Evolutionary conservation across 768 basidiomycete species (phyloP), one percentile per base, ranked within the genome.

Genomic region (Arthromyces matolae): DNA sequence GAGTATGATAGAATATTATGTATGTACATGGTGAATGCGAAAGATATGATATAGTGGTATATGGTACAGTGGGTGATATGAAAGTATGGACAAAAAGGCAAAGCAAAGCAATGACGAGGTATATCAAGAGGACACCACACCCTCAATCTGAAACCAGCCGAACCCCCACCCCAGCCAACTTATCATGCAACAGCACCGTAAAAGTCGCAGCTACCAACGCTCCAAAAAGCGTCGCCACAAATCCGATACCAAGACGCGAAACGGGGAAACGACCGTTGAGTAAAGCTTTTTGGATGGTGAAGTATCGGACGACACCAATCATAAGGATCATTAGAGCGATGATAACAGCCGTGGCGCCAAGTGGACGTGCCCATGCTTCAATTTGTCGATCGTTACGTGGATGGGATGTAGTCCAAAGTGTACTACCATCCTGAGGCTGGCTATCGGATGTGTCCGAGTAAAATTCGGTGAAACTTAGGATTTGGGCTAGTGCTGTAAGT

Each of bases 401-500:
- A 28, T 13, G 3, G 36, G 27, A 46, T 50, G 29, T n/a, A n/a
- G n/a, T n/a, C n/a, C n/a, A n/a, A n/a, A n/a, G n/a, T n/a, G n/a
- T n/a, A n/a, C n/a, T n/a, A n/a, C n/a, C n/a, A n/a, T n/a, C n/a
- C n/a, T n/a, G n/a, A n/a, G n/a, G n/a, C n/a, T n/a, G n/a, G n/a
- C n/a, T n/a, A n/a, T n/a, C n/a, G n/a, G n/a, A n/a, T n/a, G 35
- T 27, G n/a, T 45, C 45, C 14, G 35, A 23, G 23, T 28, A 55
- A 40, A 61, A 42, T 50, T 51, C 22, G 5, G 72, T 62, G 24
- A 78, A 64, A 3, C 65, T 69, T 60, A 78, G 73, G 12, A 79
- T 59, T 51, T 79, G 78, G 3, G 74, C 71, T 2, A 78, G 66
- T 2, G 73, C 78, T 61, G n/a, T 5, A 16, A 4, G 24, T 16